Conservation (phyloP, 495 filamentous ascomycete genomes). For the Xanthoparmelia taractica region DNA sequence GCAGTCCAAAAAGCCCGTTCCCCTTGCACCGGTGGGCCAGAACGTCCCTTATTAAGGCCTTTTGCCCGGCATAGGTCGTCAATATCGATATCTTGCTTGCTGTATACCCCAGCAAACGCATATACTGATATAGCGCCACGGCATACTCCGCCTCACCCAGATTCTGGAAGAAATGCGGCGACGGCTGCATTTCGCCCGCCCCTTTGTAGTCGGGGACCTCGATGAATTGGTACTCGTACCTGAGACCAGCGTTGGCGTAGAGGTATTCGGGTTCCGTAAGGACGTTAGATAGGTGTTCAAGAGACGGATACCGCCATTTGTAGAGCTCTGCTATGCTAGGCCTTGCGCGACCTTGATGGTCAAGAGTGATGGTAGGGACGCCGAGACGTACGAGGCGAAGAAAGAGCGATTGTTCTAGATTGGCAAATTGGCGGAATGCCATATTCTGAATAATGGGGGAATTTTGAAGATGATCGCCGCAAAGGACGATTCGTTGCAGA, state of each 20-base stretch:
- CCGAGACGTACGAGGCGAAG: slow-evolving; percentile 81
- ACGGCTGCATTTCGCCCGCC: slow-evolving; percentile 77
- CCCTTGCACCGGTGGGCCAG: slow-evolving; percentile 74
- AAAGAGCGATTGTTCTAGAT: slow-evolving; percentile 93
- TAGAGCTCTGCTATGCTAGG: slow-evolving; percentile 84
- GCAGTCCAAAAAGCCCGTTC: slow-evolving; percentile 81
- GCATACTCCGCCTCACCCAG: slow-evolving; percentile 95
- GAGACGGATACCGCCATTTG: slow-evolving; percentile 81
- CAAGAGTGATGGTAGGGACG: slow-evolving; percentile 80
- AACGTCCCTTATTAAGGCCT: slow-evolving; percentile 83
- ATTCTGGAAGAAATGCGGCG: slow-evolving; percentile 96
- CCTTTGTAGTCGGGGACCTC: slow-evolving; percentile 93
- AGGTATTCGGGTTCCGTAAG: slow-evolving; percentile 61
- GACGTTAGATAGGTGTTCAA: slow-evolving; percentile 73
- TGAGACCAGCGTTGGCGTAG: slow-evolving; percentile 83
- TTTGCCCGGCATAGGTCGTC: slow-evolving; percentile 91
- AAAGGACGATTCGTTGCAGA: slow-evolving; percentile 82
- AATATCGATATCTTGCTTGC: slow-evolving; percentile 83
- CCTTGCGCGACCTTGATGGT: slow-evolving; percentile 85
- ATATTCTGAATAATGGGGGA: slow-evolving; percentile 92
- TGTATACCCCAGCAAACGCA: slow-evolving; percentile 96
- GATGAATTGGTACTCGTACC: slow-evolving; percentile 94
- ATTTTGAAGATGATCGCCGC: slow-evolving; percentile 94
- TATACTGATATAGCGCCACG: slow-evolving; percentile 92
- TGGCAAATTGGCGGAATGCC: slow-evolving; percentile 92